Evolutionary conservation across 331 rosid species (phyloP).

Genomic region (Saraca asoca): DNA sequence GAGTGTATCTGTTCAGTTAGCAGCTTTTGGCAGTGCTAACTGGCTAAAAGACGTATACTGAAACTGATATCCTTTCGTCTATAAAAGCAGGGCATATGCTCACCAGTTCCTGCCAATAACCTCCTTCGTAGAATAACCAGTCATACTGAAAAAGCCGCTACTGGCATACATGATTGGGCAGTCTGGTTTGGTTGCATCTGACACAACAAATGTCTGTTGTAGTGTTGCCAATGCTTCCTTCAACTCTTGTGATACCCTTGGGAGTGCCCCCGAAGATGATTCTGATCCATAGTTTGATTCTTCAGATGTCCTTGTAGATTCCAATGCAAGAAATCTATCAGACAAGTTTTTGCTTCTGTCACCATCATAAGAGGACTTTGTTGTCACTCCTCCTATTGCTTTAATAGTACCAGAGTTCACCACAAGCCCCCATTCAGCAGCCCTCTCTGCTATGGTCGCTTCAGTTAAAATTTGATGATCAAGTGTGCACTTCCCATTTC

Average conservation of each 20-base stretch:
- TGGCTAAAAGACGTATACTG: slow-evolving; percentile 7
- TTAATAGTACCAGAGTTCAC: slow-evolving; percentile 59
- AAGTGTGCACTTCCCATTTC: slow-evolving; percentile 16
- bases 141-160: slow-evolving; percentile 84
- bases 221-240: slow-evolving; percentile 72
- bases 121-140: slow-evolving; percentile 88
- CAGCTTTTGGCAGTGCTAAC: slow-evolving; percentile 10
- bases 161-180: slow-evolving; percentile 93
- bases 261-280: slow-evolving; percentile 46
- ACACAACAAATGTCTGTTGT: slow-evolving; percentile 95
- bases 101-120: slow-evolving; percentile 92
- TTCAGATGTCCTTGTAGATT: slow-evolving; percentile 59
- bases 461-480: slow-evolving; percentile 41
- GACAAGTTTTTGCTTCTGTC: slow-evolving; percentile 46
- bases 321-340: slow-evolving; percentile 39
- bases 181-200: slow-evolving; percentile 92
- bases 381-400: slow-evolving; percentile 29
- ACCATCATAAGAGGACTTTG: slow-evolving; percentile 44
- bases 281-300: slow-evolving; percentile 51
- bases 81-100: slow-evolving; percentile 24
- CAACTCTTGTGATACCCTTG: slow-evolving; percentile 80
- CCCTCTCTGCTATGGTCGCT: slow-evolving; percentile 63
- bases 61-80: slow-evolving; percentile 13
- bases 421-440: slow-evolving; percentile 85
- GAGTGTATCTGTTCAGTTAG: slow-evolving; percentile 9